Evolutionary conservation across 106 monocot genomes (phyloP).

Genomic region (Amphibolis antarctica): DNA sequence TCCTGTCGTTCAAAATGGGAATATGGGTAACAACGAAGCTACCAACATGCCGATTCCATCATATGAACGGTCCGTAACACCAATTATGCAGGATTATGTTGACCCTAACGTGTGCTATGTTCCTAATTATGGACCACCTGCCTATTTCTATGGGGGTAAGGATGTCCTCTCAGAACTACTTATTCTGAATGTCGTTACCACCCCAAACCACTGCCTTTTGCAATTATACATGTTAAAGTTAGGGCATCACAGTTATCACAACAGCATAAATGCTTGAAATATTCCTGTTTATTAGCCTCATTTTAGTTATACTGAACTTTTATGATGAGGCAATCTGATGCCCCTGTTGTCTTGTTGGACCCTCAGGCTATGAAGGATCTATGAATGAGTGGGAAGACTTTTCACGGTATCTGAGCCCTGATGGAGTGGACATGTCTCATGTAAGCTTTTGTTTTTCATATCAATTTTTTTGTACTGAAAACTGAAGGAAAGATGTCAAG

Average conservation of each 20-base stretch:
- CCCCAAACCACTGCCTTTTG: too few relatives aligned
- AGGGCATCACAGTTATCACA: too few relatives aligned
- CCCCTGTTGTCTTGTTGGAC: background rate
- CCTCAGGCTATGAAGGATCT: constrained; percentile 46
- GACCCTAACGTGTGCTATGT: constrained; percentile 44
- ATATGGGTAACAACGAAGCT: constrained; percentile 18
- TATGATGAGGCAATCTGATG: background rate
- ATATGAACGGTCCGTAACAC: constrained; percentile 42
- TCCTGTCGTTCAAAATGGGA: constrained; percentile 13
- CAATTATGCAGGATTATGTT: constrained; percentile 37
- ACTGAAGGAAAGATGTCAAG: too few relatives aligned
- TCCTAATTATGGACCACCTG: constrained; percentile 32
- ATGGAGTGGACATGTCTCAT: constrained; percentile 37
- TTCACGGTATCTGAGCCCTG: constrained; percentile 51
- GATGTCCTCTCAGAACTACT: background rate
- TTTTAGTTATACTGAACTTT: background rate
- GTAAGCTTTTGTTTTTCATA: constrained; percentile 22
- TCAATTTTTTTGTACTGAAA: background rate
- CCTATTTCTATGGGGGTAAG: constrained; percentile 56
- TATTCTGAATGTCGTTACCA: too few relatives aligned
- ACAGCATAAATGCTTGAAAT: background rate
- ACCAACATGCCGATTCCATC: constrained; percentile 16
- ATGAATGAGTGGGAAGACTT: constrained; percentile 63
- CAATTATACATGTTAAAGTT: too few relatives aligned
- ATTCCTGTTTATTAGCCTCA: background rate